These are phyloP conservation scores for Chrysoporthe deuterocubensis DNA, from an alignment of 2,329 filamentous ascomycete species.

Conservation along the genomic window DNA sequence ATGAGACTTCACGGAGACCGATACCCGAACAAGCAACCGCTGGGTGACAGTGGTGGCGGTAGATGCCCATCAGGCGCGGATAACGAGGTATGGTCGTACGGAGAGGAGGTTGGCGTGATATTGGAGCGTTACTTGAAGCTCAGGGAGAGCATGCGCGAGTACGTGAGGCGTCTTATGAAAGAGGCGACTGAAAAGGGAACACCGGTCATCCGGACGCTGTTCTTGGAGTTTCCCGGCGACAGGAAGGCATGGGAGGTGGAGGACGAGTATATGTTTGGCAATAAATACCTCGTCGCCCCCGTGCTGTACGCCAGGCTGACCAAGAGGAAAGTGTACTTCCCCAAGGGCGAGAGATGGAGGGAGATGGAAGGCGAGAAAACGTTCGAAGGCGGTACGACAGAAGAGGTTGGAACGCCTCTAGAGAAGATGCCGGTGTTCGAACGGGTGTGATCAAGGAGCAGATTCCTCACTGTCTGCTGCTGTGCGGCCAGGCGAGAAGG, in stretches of 20 bases:
- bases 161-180: conserved; percentile 61
- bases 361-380: conserved; percentile 22
- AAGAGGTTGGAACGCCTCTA: conserved; percentile 26
- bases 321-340: conserved; percentile 56
- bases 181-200: conserved; percentile 63
- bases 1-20: conserved; percentile 70
- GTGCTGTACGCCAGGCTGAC: conserved; percentile 54
- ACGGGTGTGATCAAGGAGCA: neutral
- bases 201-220: conserved; percentile 65
- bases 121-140: conserved; percentile 63
- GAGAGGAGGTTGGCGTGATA: conserved; percentile 62
- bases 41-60: conserved; percentile 40
- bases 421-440: conserved; percentile 28
- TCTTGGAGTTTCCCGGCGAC: conserved; percentile 67
- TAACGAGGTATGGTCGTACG: conserved; percentile 72
- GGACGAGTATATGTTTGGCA: conserved; percentile 67
- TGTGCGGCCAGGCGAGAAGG: neutral
- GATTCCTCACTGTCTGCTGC: neutral
- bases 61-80: conserved; percentile 55
- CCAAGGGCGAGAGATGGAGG: conserved; percentile 38
- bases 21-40: conserved; percentile 53
- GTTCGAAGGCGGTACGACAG: conserved; percentile 24
- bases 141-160: conserved; percentile 61
- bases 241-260: conserved; percentile 58
- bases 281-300: conserved; percentile 61